These are phyloP conservation scores for Harrya chromipes DNA, from an alignment of 768 basidiomycete species.

Conservation along the genomic window DNA sequence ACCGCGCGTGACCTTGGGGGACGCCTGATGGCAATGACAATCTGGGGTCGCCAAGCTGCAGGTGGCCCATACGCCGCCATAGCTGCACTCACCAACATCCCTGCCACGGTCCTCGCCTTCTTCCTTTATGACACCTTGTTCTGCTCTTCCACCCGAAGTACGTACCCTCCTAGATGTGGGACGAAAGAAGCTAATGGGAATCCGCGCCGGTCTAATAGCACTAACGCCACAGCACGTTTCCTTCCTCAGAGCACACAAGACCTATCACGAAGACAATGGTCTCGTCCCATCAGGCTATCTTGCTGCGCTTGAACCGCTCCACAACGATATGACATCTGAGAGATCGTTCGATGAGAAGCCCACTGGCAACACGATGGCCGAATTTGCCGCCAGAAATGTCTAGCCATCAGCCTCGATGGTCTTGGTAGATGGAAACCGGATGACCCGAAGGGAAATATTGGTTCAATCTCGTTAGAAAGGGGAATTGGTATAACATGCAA, in stretches of 20 bases:
- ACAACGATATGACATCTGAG: conserved; percentile 1
- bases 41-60: conserved; percentile 53
- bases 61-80: conserved; percentile 61
- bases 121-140: conserved; percentile 56
- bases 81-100: conserved; percentile 62
- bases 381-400: conserved; percentile 4
- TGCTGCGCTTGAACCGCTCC: conserved; percentile 9
- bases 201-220: conserved; percentile 9
- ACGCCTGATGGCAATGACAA: conserved; percentile 56
- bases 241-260: conserved; percentile 20
- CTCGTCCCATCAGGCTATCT: conserved; percentile 23
- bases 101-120: conserved; percentile 54
- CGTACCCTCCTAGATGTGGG: conserved; percentile 14
- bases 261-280: conserved; percentile 25
- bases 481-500: background rate
- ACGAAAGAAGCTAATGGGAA: conserved; percentile 9
- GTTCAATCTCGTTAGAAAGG: conserved; percentile 7
- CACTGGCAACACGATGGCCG: background rate
- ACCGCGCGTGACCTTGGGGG: conserved; percentile 67
- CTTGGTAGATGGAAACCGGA: background rate
- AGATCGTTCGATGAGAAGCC: conserved; percentile 15
- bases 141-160: conserved; percentile 57
- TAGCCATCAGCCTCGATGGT: conserved; percentile 5
- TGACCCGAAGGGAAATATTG: background rate
- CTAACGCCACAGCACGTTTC: conserved; percentile 22